A percentile compares a stretch with the other conserved stretches of the same genome.
phyloP scores from a whole-genome alignment of 257 asterid species.

The Anisodus acutangulus region DNA sequence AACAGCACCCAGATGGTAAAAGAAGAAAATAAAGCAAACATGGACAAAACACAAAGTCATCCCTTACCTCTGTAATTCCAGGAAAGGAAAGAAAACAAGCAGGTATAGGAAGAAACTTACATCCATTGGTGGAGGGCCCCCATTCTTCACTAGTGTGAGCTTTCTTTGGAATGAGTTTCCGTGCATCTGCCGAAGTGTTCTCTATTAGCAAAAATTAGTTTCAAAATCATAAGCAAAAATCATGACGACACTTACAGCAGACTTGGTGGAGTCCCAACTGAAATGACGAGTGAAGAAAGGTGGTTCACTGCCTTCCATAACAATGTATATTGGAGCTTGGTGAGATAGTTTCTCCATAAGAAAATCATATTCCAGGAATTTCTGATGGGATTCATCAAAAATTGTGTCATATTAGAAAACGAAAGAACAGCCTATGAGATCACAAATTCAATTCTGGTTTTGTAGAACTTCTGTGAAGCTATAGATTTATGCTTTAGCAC shows the following conservation, averaged over 20 bases:
- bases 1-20: background rate
- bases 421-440: background rate
- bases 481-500: background rate
- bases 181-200: conserved; percentile 63
- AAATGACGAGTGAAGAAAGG: conserved; percentile 88
- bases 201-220: conserved; percentile 33
- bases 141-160: conserved; percentile 71
- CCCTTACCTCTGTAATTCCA: background rate
- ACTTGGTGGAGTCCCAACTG: conserved; percentile 85
- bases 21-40: conserved; percentile 20
- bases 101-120: conserved; percentile 54
- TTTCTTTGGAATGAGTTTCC: conserved; percentile 97
- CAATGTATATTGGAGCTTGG: conserved; percentile 75
- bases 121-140: conserved; percentile 59
- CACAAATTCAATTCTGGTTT: conserved; percentile 15
- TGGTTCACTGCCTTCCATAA: conserved; percentile 92
- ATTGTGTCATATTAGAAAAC: background rate
- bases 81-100: conserved; percentile 20
- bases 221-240: conserved; percentile 24
- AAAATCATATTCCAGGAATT: conserved; percentile 83
- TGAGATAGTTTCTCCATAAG: conserved; percentile 82
- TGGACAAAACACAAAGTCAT: conserved; percentile 16
- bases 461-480: background rate
- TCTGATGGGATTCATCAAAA: conserved; percentile 46
- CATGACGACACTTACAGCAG: conserved; percentile 62